Base-by-base conservation (phyloP, 2,329 filamentous ascomycete species). In the Monosporascus sp. region DNA sequence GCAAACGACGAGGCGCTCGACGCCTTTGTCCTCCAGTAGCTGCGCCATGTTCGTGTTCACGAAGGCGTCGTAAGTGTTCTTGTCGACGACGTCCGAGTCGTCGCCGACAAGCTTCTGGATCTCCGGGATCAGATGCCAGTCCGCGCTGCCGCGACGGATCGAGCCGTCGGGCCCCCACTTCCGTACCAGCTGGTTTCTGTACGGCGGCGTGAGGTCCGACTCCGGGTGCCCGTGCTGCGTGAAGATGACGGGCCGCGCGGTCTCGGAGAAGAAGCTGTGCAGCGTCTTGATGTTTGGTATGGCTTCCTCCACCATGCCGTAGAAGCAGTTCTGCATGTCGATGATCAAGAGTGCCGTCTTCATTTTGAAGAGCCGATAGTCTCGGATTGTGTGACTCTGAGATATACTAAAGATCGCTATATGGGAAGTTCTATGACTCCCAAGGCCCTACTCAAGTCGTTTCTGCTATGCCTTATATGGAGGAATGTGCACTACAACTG, bases 51-150 rank as follows among this genome's bases (percentile, higher is more conserved):
- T 55, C 17, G 69, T 70, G 45, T 63, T 61, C 48, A 74, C 55
- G 56, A 74, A 74, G 2, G 65, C 68, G 53, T 73, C 72, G 56
- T 74, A 74, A 1, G 69, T 72, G 49, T 72, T 72, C 61, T 74
- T 74, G 15, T 54, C 51, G 6, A 47, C 42, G 5, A 50, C 14
- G 20, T 51, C 47, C 31, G 57, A 41, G 20, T 14, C 31, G 9
- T 34, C 4, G 31, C 11, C 31, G 11, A 34, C 31, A 34, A 64
- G 57, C 6, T 49, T 17, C 38, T 54, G 18, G 27, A 69, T 60
- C 15, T 55, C 47, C 3, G 63, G 60, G 7, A 70, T 59, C 27
- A 73, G 49, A 36, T 68, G 56, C 69, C 70, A 71, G 47, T 64
- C 63, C 14, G 51, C 34, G 6, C 59, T 65, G 25, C 62, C 65